phyloP scores from a whole-genome alignment of 495 filamentous ascomycete genomes.

The Penicillium paxilli region DNA sequence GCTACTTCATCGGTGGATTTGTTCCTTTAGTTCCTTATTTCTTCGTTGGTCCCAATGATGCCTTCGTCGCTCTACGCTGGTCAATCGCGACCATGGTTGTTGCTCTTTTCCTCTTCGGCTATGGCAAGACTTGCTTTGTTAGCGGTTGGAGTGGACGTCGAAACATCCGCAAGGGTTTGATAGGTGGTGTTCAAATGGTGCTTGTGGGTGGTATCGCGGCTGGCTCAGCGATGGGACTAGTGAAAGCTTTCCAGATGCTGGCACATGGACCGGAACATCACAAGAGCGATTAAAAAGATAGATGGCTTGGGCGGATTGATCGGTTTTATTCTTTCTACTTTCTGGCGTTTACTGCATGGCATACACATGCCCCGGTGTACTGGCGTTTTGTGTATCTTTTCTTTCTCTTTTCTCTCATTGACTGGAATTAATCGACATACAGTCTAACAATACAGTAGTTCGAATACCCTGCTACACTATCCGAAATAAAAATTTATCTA shows the following conservation, averaged over 20 bases:
- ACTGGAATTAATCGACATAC: too few species aligned
- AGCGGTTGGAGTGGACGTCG: constrained; percentile 35
- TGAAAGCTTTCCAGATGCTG: constrained; percentile 53
- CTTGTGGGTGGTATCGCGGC: constrained; percentile 65
- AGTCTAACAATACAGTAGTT: too few species aligned
- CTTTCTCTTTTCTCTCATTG: too few species aligned
- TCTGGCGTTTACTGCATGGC: constrained; percentile 15
- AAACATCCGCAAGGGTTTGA: constrained; percentile 41
- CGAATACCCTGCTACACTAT: too few species aligned
- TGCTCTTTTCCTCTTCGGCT: constrained; percentile 72
- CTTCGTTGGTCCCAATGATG: constrained; percentile 57
- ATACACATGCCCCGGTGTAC: not conserved
- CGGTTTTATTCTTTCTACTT: not conserved
- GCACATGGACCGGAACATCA: constrained; percentile 22
- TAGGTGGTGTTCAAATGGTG: constrained; percentile 64
- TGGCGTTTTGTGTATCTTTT: not conserved
- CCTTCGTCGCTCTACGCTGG: constrained; percentile 62
- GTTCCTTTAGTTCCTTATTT: constrained; percentile 77
- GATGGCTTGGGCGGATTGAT: not conserved
- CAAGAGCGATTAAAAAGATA: not conserved
- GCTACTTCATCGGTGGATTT: constrained; percentile 74
- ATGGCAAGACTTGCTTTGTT: constrained; percentile 63
- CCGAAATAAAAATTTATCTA: too few species aligned
- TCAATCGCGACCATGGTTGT: constrained; percentile 69
- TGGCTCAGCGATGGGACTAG: constrained; percentile 63